Evolutionary conservation across 2,329 filamentous ascomycete species (phyloP), one percentile per base, ranked within the genome.

Genomic region (Colletotrichum somersetense): DNA sequence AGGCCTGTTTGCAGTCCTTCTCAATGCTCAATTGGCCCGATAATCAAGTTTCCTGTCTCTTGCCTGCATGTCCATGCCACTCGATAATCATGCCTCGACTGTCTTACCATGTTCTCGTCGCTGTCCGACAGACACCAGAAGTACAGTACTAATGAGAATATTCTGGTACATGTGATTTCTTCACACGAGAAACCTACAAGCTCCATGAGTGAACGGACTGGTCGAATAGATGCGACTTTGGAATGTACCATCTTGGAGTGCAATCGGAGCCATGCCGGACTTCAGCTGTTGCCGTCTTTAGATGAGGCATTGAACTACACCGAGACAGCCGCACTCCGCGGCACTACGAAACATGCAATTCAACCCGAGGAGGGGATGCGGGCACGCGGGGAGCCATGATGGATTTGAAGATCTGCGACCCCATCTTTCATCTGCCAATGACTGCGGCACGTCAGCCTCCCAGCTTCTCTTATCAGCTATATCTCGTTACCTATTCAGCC

Each of bases 331-430:
- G 46, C 33, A 53, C 68, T 53, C 69, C 69, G 66, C 59, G 59
- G 64, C 50, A 48, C 53, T 38, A 44, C 57, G 20, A 33, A 50
- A 55, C 35, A 61, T 59, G 52, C 66, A 57, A 69, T 46, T 64
- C 38, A 59, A 63, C 42, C 53, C 33, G 26, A 38, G 59, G 38
- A 55, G n/a, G 46, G 67, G 53, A 53, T 62, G 64, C 68, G 64
- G 68, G 68, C 69, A 57, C 69, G 69, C 64, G 69, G 69, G 69
- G 69, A 63, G 59, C 23, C 11, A 52, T 67, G 44, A 57, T 63
- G 64, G 42, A 53, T 46, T 71, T 50, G 30, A 52, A 63, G 57
- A 57, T 67, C 57, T 57, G 38, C 57, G 48, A 58, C 68, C 64
- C 64, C 64, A 67, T 67, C 23, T n/a, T 44, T 5, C 52, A 62